A percentile compares a stretch with the other conserved stretches of the same genome.
Conservation (phyloP, 2,329 filamentous ascomycete genomes). For the Cladosporium phlei region DNA sequence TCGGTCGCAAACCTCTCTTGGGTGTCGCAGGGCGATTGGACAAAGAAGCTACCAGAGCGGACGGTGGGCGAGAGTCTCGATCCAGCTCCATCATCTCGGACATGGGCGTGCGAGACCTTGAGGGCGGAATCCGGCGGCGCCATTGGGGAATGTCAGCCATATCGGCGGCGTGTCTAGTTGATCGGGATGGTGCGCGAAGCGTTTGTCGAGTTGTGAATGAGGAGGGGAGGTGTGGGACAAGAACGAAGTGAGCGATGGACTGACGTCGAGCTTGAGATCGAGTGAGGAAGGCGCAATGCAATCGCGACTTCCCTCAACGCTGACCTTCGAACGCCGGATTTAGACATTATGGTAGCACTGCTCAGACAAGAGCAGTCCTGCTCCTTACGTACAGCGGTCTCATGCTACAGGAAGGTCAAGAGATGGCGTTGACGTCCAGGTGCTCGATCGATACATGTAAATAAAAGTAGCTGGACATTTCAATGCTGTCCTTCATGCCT, state of each 20-base stretch:
- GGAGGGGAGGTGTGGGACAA: not conserved
- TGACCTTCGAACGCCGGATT: no score
- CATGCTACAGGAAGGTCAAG: no score
- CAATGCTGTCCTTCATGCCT: no score
- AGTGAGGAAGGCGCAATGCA: no score
- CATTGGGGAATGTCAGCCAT: conserved; percentile 35
- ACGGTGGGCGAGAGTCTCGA: conserved; percentile 15
- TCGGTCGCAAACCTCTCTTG: conserved; percentile 35
- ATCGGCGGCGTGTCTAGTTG: not conserved
- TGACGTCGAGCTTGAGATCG: conserved; percentile 1
- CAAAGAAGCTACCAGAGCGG: not conserved
- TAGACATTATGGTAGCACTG: no score
- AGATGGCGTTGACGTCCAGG: no score
- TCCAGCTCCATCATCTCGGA: conserved; percentile 29
- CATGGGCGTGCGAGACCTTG: conserved; percentile 27
- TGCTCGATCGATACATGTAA: no score
- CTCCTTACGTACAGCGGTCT: no score
- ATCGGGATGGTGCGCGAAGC: no score
- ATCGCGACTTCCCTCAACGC: no score
- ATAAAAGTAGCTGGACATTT: no score
- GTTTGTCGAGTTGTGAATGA: not conserved
- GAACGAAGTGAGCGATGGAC: not conserved
- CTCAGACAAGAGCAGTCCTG: no score
- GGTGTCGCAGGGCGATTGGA: conserved; percentile 25
- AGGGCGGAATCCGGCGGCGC: conserved; percentile 33